Evolutionary conservation across 768 basidiomycete genomes (phyloP), one percentile per base, ranked within the genome.

Genomic region (Mycena vitilis): DNA sequence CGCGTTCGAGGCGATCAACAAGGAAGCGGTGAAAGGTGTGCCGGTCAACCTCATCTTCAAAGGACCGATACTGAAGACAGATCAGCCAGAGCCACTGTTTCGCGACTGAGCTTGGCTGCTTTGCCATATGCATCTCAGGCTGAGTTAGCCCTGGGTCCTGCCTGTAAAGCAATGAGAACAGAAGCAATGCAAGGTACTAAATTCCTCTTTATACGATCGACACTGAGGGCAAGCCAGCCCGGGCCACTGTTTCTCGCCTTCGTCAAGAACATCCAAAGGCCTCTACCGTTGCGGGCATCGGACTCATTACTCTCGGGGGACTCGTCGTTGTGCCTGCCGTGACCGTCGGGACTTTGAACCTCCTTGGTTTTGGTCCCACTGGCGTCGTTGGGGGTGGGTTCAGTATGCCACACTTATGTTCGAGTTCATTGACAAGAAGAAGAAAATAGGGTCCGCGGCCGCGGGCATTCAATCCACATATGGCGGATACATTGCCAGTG

Each of bases 331-430:
- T 11, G n/a, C 60, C 60, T 11, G 60, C 60, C 16, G 15, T 60
- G 6, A 13, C 23, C 2, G 60, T 49, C 15, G 60, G 47, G 7
- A 25, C 40, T n/a, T n/a, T 60, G 18, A 49, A 60, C 22, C 22
- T 59, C 18, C 22, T 59, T 5, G 58, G 58, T 34, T 66, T 66
- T 23, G 40, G 52, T 23, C 53, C 54, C 23, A 23, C 52, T 6
- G 65, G 65, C 1, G 59, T 66, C 25, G 51, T 49, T 30, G 45
- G 44, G 18, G 59, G 65, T 66, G 2, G 12, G 53, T 34, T 18
- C 15, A 40, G 30, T 30, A 30, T 15, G 15, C 15, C 10, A 40
- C 44, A 7, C 18, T 20, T 13, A 16, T 15, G 6, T 30, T 30
- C 15, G 7, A 18, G 13, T 45, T 45, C 13, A 45, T 18, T 45